Evolutionary conservation across 2,329 filamentous ascomycete genomes (phyloP).

Genomic region (Chalaropsis ovoidea): DNA sequence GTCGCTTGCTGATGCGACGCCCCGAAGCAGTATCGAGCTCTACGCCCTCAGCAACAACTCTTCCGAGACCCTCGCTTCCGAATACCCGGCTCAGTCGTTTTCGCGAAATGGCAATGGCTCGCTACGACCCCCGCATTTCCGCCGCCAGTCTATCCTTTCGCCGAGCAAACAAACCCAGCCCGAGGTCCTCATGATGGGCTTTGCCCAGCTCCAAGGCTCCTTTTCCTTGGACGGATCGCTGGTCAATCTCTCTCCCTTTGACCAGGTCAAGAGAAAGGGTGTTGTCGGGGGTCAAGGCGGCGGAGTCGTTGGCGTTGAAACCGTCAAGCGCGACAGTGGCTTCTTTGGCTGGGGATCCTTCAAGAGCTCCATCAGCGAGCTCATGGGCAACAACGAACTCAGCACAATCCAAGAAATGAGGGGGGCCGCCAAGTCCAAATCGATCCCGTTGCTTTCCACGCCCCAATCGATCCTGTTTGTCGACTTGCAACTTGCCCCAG

Average conservation of each 20-base stretch:
- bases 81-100: constrained; percentile 55
- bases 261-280: constrained; percentile 90
- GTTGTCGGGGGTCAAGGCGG: constrained; percentile 80
- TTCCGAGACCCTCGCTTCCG: constrained; percentile 82
- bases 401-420: constrained; percentile 96
- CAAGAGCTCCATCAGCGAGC: constrained; percentile 74
- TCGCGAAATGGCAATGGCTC: constrained; percentile 29
- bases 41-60: constrained; percentile 94
- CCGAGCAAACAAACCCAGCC: constrained; percentile 41
- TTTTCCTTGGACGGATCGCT: constrained; percentile 88
- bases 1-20: constrained; percentile 46
- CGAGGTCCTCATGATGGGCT: constrained; percentile 94
- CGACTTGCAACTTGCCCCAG: constrained; percentile 74
- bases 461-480: constrained; percentile 95
- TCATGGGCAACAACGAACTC: constrained; percentile 76
- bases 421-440: constrained; percentile 71
- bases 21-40: constrained; percentile 85
- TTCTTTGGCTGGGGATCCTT: constrained; percentile 80
- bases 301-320: constrained; percentile 73
- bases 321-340: constrained; percentile 61
- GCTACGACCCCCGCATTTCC: constrained; percentile 37
- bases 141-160: constrained; percentile 38
- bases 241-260: constrained; percentile 79
- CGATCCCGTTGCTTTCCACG: constrained; percentile 83
- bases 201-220: constrained; percentile 83